phyloP scores from a whole-genome alignment of 2,329 filamentous ascomycete genomes.

The Lachnellula cervina region DNA sequence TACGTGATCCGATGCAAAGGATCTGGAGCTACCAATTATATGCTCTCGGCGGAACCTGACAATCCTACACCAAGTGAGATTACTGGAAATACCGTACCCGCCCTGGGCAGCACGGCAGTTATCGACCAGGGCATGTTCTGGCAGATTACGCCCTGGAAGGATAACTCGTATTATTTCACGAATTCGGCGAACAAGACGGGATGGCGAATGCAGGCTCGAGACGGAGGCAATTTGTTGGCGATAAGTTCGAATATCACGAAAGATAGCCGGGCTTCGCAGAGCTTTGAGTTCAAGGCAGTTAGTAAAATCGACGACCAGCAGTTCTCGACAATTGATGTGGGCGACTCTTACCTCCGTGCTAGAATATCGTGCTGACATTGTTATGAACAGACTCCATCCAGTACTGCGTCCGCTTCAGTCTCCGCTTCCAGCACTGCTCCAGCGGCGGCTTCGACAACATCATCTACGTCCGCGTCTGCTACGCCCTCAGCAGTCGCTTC shows the following conservation, averaged over 20 bases:
- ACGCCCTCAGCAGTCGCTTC: not conserved
- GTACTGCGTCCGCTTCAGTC: not conserved
- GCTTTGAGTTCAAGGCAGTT: not conserved
- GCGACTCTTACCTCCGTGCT: not conserved
- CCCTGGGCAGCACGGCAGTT: not conserved
- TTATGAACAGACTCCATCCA: not conserved
- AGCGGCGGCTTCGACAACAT: not conserved
- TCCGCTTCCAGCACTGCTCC: not conserved
- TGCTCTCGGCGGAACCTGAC: not conserved
- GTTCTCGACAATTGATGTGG: not conserved
- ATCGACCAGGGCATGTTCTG: not conserved
- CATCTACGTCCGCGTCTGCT: not conserved
- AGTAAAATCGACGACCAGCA: not conserved
- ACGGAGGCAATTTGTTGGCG: not conserved
- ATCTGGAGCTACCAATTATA: not conserved
- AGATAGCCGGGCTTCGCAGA: not conserved
- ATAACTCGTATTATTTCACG: not conserved
- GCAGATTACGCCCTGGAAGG: not conserved
- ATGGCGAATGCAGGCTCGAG: not conserved
- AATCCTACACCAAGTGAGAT: not conserved
- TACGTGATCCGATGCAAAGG: not conserved
- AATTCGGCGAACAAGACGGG: not conserved
- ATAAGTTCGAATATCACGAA: not conserved
- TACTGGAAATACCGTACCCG: not conserved
- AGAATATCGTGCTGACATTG: not conserved